These are phyloP conservation scores for Penicillium tannophilum DNA, from an alignment of 495 filamentous ascomycete species.

Conservation along the genomic window DNA sequence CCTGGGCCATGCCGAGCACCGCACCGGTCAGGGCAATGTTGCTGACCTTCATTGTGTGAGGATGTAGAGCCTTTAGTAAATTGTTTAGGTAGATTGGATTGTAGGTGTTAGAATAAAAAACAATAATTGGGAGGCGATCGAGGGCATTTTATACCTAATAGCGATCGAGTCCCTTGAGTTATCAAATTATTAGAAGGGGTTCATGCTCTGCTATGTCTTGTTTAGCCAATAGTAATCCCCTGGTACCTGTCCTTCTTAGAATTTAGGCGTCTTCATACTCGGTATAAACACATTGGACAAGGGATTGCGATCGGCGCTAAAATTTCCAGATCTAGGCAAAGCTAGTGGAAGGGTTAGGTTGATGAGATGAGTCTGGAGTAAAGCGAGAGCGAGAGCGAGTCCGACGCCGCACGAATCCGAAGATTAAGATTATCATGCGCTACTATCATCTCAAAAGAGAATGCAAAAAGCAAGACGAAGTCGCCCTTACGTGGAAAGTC, in stretches of 20 bases:
- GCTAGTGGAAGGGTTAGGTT: neutral
- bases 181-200: neutral
- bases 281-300: neutral
- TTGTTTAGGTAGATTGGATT: neutral
- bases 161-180: neutral
- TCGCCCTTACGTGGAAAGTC: neutral
- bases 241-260: constrained; percentile 1
- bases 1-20: constrained; percentile 15
- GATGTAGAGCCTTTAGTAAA: neutral
- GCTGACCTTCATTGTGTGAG: constrained; percentile 20
- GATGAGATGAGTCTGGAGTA: neutral
- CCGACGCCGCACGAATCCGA: neutral
- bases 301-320: neutral
- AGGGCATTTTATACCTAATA: constrained; percentile 1
- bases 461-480: neutral
- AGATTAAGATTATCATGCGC: neutral
- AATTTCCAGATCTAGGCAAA: neutral
- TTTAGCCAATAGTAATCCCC: neutral
- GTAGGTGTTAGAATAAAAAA: neutral
- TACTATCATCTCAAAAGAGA: neutral
- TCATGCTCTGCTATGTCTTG: neutral
- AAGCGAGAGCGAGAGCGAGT: constrained; percentile 3
- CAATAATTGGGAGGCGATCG: neutral
- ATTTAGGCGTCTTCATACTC: neutral
- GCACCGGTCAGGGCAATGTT: constrained; percentile 14